phyloP scores from a whole-genome alignment of 2,329 filamentous ascomycete species.

The Aspergillus quadricinctus region DNA sequence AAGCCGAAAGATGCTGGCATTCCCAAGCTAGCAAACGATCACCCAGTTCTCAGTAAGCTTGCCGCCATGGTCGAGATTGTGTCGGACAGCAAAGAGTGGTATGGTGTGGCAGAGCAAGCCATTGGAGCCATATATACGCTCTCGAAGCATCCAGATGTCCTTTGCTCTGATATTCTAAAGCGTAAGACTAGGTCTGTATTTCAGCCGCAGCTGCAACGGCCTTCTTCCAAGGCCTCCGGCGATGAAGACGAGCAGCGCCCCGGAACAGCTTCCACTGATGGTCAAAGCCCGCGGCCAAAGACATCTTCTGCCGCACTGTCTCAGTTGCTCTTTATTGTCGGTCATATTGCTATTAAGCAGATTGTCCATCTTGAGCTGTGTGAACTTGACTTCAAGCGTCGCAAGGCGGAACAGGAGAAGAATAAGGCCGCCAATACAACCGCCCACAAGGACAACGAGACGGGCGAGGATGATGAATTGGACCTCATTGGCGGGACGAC shows the following conservation, averaged over 20 bases:
- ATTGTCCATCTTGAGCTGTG: conserved; percentile 98
- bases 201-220: conserved; percentile 38
- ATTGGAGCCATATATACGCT: conserved; percentile 92
- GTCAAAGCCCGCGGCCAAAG: conserved; percentile 53
- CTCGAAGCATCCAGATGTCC: conserved; percentile 86
- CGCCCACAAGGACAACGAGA: conserved; percentile 49
- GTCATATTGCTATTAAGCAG: conserved; percentile 96
- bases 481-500: conserved; percentile 96
- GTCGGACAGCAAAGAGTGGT: conserved; percentile 92
- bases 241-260: conserved; percentile 32
- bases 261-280: conserved; percentile 30
- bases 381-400: conserved; percentile 94
- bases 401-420: conserved; percentile 60
- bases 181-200: conserved; percentile 84
- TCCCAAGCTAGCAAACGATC: conserved; percentile 82
- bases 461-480: conserved; percentile 76
- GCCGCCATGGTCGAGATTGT: conserved; percentile 80
- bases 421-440: conserved; percentile 42
- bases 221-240: conserved; percentile 23
- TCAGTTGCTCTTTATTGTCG: conserved; percentile 89
- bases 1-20: conserved; percentile 63
- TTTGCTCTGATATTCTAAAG: conserved; percentile 86
- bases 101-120: conserved; percentile 88
- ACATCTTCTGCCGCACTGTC: conserved; percentile 69
- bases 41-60: conserved; percentile 76